Evolutionary conservation across 1,284 basidiomycete genomes (phyloP).

Genomic region (Marasmius oreades): DNA sequence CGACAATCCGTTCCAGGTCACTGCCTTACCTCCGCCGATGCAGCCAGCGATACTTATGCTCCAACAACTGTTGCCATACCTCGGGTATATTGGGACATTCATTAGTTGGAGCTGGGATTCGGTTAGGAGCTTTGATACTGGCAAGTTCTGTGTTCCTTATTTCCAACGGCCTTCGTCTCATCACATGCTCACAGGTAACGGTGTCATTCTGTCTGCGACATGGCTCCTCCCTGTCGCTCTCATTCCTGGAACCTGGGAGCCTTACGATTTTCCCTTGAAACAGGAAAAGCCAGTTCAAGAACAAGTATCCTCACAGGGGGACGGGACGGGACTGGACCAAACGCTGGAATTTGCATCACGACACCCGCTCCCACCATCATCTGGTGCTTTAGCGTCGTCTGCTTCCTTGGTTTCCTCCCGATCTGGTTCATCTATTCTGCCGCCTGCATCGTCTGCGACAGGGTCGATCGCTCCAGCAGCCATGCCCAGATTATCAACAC

Average conservation of each 20-base stretch:
- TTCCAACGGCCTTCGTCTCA: neutral
- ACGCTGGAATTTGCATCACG: neutral
- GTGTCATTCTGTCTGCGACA: slow-evolving; percentile 1
- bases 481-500: neutral
- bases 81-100: neutral
- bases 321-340: neutral
- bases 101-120: slow-evolving; percentile 2
- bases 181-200: neutral
- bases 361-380: neutral
- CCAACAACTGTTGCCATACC: neutral
- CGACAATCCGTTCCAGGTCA: neutral
- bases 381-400: neutral
- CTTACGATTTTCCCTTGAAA: neutral
- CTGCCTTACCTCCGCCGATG: neutral
- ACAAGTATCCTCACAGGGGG: neutral
- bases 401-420: neutral
- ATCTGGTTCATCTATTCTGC: neutral
- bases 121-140: neutral
- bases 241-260: slow-evolving; percentile 1
- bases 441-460: neutral
- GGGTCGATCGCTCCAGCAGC: neutral
- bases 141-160: neutral
- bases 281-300: neutral
- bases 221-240: slow-evolving; percentile 3
- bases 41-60: neutral